These are phyloP conservation scores for Setomelanomma holmii DNA, from an alignment of 2,329 filamentous ascomycete species.

Conservation along the genomic window DNA sequence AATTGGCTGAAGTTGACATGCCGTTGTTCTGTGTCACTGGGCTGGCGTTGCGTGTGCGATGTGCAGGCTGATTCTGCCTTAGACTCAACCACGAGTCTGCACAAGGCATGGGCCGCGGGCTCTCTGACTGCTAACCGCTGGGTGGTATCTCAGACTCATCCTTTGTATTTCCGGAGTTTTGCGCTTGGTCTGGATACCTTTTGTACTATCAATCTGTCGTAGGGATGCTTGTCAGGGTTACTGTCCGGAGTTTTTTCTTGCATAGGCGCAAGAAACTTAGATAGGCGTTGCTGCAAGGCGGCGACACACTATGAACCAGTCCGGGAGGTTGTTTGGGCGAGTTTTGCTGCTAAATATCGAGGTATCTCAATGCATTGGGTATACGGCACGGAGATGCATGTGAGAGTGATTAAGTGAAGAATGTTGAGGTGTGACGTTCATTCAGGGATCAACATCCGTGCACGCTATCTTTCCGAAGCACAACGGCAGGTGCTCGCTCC, in stretches of 20 bases:
- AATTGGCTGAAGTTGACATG: neutral
- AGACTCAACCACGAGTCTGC: neutral
- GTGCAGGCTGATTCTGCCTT: neutral
- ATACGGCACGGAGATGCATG: neutral
- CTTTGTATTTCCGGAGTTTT: slow-evolving; percentile 2
- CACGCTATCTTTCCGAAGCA: neutral
- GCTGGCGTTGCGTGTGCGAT: too few species aligned
- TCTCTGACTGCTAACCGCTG: neutral
- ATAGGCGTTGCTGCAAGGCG: slow-evolving; percentile 11
- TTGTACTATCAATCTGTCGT: neutral
- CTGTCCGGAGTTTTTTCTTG: neutral
- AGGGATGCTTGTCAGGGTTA: neutral
- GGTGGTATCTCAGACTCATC: neutral
- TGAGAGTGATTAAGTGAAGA: slow-evolving; percentile 2
- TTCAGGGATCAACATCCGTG: slow-evolving; percentile 2
- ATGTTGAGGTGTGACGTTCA: slow-evolving; percentile 1
- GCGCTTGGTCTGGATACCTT: neutral
- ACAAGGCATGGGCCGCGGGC: neutral
- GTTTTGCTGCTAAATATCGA: slow-evolving; percentile 1
- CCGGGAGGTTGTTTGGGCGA: neutral
- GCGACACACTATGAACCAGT: slow-evolving; percentile 1
- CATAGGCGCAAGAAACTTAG: slow-evolving; percentile 10
- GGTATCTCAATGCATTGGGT: slow-evolving; percentile 1
- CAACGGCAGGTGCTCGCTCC: neutral
- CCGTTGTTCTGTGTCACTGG: too few species aligned